Evolutionary conservation across 2,329 filamentous ascomycete genomes (phyloP), one percentile per base, ranked within the genome.

Genomic region (Coleophoma cylindrospora): DNA sequence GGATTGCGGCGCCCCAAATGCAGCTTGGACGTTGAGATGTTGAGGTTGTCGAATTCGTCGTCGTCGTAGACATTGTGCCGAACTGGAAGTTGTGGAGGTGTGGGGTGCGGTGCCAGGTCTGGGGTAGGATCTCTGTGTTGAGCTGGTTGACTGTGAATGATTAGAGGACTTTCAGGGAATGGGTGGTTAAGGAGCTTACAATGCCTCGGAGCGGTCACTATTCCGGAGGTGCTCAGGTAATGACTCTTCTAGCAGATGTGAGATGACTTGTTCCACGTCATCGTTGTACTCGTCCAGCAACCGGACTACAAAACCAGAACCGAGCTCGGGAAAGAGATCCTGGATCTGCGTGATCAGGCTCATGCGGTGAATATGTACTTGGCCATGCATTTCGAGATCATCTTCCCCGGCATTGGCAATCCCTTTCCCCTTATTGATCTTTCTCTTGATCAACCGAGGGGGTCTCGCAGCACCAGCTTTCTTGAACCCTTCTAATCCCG

Each of bases 311-410:
- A 96, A 97, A 0, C 79, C 88, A 4, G 88, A 85, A 5, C 91
- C 91, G 10, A 97, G 74, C 54, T 95, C 83, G 0, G 92, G 90
- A 62, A 97, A 96, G 0, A 97, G 74, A 63, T 99, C 92, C 64
- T 96, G 91, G n/a, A 99, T 78, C 65, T 95, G 89, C 0, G 87
- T 87, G 47, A 97, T 83, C 45, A 92, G 81, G 59, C 87, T 91
- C 81, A 95, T 86, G 40, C 77, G 84, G 67, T 96, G 90, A 19
- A 92, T 72, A 61, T 94, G 89, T 43, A 63, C 43, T 22, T 53
- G 47, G 2, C 38, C 48, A 38, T 55, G 43, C 43, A 46, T 19
- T 32, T 22, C 43, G 34, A 54, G 52, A 13, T 34, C 57, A 49
- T 55, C 48, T 6, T 76, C 70, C 41, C 70, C 67, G 37, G 55